Conservation (phyloP, 768 basidiomycete species). For the Calocera cornea region DNA sequence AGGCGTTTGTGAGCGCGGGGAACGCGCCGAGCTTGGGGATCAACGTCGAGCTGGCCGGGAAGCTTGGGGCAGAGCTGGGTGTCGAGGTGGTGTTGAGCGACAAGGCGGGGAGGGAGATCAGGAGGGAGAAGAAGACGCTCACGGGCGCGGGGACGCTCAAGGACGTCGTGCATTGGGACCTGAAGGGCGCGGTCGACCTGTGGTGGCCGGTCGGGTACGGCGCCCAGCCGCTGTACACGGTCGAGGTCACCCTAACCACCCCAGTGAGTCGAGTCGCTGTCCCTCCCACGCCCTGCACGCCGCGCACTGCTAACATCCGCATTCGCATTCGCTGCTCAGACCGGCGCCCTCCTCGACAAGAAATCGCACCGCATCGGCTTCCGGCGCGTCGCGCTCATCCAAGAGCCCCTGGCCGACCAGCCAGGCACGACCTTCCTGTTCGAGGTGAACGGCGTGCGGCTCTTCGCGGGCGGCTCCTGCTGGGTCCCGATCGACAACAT, state of each 20-base stretch:
- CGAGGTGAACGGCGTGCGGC: conserved; percentile 34
- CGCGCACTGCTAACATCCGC: no score
- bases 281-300: no score
- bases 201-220: conserved; percentile 37
- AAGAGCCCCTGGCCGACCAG: conserved; percentile 29
- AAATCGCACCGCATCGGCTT: conserved; percentile 29
- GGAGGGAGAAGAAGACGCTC: neutral
- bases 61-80: conserved; percentile 6
- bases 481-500: conserved; percentile 33
- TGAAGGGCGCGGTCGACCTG: conserved; percentile 26
- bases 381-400: conserved; percentile 32
- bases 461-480: conserved; percentile 34
- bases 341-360: conserved; percentile 10
- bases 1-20: conserved; percentile 19
- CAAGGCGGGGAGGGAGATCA: conserved; percentile 12
- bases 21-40: conserved; percentile 21
- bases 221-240: conserved; percentile 27
- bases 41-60: conserved; percentile 12
- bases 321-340: no score
- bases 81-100: conserved; percentile 15
- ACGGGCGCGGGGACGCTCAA: neutral
- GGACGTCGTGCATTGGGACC: conserved; percentile 21
- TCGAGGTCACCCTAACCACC: conserved; percentile 25
- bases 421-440: conserved; percentile 37
- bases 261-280: conserved; percentile 17